phyloP scores from a whole-genome alignment of 345 rosid genomes.

The Conringia planisiliqua region DNA sequence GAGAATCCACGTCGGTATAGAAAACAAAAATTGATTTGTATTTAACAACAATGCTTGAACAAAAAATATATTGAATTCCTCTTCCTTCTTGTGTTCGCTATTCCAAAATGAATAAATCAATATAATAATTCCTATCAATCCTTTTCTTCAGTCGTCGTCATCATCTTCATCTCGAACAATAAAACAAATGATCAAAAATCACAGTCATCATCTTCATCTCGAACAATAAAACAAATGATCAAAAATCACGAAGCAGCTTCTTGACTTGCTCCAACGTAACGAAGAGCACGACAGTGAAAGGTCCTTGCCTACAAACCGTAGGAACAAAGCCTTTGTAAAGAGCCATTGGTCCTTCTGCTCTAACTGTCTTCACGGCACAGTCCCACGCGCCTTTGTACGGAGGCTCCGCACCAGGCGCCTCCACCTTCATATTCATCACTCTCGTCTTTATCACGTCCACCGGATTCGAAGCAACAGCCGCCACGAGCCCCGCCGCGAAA shows the following conservation, averaged over 20 bases:
- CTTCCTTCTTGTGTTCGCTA: neutral
- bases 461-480: conserved; percentile 77
- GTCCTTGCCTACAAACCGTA: conserved; percentile 77
- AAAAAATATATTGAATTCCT: neutral
- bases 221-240: conserved; percentile 7
- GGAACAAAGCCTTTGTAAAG: conserved; percentile 75
- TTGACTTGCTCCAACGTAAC: conserved; percentile 78
- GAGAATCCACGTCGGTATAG: conserved; percentile 18
- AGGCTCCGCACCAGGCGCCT: conserved; percentile 38
- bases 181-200: conserved; percentile 21
- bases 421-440: conserved; percentile 83
- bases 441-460: conserved; percentile 84
- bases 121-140: neutral
- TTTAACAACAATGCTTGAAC: conserved; percentile 7
- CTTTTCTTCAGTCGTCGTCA: no score
- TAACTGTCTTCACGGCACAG: conserved; percentile 64
- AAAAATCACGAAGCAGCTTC: conserved; percentile 50
- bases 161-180: conserved; percentile 5
- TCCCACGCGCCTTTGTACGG: conserved; percentile 61
- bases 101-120: conserved; percentile 5
- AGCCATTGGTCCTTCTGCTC: conserved; percentile 61
- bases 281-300: conserved; percentile 72
- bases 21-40: conserved; percentile 4
- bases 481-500: conserved; percentile 72
- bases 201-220: conserved; percentile 13